Evolutionary conservation across 495 filamentous ascomycete genomes (phyloP).

Genomic region (Penicillium coprophilum): DNA sequence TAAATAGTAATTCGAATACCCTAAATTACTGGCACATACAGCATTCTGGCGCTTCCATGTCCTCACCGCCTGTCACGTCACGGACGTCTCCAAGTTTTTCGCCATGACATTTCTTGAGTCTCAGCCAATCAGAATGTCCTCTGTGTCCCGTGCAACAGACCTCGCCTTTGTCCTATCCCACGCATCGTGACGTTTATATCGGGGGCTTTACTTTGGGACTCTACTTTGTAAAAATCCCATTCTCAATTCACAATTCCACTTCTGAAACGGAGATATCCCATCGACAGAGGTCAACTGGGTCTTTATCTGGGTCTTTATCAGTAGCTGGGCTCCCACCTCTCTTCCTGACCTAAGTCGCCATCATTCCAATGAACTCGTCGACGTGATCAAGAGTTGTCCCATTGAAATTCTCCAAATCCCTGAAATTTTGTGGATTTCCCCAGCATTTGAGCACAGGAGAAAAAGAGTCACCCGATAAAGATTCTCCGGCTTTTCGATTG

Average conservation of each 20-base stretch:
- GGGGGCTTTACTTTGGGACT: too few relatives aligned
- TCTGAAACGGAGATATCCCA: not conserved
- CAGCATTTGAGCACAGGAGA: not conserved
- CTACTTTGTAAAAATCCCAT: not conserved
- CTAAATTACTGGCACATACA: too few relatives aligned
- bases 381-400: not conserved
- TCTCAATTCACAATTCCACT: not conserved
- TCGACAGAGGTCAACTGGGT: too few relatives aligned
- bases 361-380: not conserved
- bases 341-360: not conserved
- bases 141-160: conserved; percentile 15
- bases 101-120: not conserved
- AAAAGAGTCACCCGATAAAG: not conserved
- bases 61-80: too few relatives aligned
- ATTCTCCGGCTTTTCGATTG: not conserved
- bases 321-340: not conserved
- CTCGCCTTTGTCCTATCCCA: conserved; percentile 3
- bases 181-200: too few relatives aligned
- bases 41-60: too few relatives aligned
- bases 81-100: too few relatives aligned
- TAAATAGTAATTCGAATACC: too few relatives aligned
- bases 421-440: not conserved
- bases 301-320: not conserved
- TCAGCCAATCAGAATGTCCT: conserved; percentile 3
- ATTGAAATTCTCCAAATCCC: not conserved